Evolutionary conservation across 1,284 basidiomycete species (phyloP), one percentile per base, ranked within the genome.

Genomic region (Puccinia horiana): DNA sequence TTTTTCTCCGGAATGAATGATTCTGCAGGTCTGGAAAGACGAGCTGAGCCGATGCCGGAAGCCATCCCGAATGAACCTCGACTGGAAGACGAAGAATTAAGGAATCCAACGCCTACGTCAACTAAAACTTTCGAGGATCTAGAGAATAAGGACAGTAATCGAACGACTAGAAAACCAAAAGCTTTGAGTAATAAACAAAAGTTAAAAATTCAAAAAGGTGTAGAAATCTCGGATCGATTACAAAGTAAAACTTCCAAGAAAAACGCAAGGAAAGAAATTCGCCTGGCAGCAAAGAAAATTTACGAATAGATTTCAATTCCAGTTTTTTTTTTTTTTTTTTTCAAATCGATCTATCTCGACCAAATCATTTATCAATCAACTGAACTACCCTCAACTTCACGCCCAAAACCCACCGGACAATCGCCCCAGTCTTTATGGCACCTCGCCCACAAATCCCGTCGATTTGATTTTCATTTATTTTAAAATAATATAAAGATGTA

Each of bases 1-100:
- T 52, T 65, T 40, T 16, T 40, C n/a, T 20, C 35, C 61, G 61
- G 35, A 49, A 49, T 8, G 12, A 32, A 47, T 26, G 26, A 3
- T 29, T 2, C 5, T 42, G 29, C 69, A 70, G 69, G 69, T 49
- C 47, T 20, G 29, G 69, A 70, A 35, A 70, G 69, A 70, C 69
- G 69, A 47, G 42, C 69, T 4, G 42, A 70, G 49, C 69, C 69
- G 69, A 70, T 70, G 69, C 42, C 37, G 69, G n/a, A 70, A 29
- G 47, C 49, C 69, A 42, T 70, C n/a, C 69, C 69, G 49, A 42
- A 44, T 49, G n/a, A 70, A 16, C 42, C n/a, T 5, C 47, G 12
- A 4, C 5, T 35, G n/a, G 4, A 12, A 9, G 3, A 70, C 3
- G 42, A 49, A 16, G 69, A 70, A 16, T 0, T 12, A 49, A 26